Percentiles rank a stretch among this genome's conserved stretches.
Evolutionary conservation across 768 basidiomycete species (phyloP).

Genomic region (Trametes meyenii): DNA sequence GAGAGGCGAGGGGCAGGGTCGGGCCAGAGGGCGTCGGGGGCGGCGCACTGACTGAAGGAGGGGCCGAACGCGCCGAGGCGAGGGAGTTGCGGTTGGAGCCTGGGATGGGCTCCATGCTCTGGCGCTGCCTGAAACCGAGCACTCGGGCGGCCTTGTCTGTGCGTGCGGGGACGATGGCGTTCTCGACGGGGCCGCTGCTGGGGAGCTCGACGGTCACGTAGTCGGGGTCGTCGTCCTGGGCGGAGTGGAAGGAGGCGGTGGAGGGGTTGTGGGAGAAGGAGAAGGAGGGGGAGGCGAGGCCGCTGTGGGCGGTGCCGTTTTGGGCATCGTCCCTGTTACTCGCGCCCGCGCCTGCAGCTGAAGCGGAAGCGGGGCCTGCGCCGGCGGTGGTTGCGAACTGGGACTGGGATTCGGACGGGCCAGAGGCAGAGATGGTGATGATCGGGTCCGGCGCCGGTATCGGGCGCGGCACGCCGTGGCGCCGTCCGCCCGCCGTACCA

Average conservation of each 20-base stretch:
- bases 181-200: constrained; percentile 29
- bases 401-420: no score
- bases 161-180: constrained; percentile 43
- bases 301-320: constrained; percentile 35
- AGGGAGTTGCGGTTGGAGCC: constrained; percentile 76
- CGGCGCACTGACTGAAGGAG: constrained; percentile 46
- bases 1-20: constrained; percentile 75
- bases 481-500: constrained; percentile 1
- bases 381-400: constrained; percentile 8
- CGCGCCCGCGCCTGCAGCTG: background rate
- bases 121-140: constrained; percentile 73
- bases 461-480: constrained; percentile 21
- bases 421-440: constrained; percentile 49
- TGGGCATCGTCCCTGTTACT: constrained; percentile 27
- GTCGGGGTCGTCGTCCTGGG: constrained; percentile 55
- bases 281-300: constrained; percentile 13
- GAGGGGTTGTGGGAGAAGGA: constrained; percentile 22
- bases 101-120: constrained; percentile 85
- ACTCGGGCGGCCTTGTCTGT: constrained; percentile 79
- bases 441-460: constrained; percentile 48
- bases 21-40: constrained; percentile 65
- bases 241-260: constrained; percentile 24
- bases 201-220: constrained; percentile 59
- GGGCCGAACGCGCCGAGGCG: constrained; percentile 69
- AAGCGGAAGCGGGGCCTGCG: no score